Base-by-base conservation (phyloP, 2,329 filamentous ascomycete species). In the Aspergillus phoenicis region DNA sequence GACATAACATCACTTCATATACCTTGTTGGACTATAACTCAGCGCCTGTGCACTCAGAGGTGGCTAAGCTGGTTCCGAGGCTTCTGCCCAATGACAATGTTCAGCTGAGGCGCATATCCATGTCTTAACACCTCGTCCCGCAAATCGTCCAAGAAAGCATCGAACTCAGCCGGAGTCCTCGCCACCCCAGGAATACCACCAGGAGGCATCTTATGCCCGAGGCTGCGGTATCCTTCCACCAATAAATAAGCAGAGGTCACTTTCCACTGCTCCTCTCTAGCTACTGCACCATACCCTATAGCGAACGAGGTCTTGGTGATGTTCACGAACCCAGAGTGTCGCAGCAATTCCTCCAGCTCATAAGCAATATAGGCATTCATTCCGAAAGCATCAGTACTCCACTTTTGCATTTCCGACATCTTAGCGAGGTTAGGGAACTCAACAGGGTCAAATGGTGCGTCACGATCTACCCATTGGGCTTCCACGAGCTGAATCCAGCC, bases 141-240 rank as follows among this genome's bases (percentile, higher is more conserved):
- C 28, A 64, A 55, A 5, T 56, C 56, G 17, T 62, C 57, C 39
- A 64, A 49, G 43, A 57, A 64, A 3, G 51, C 53, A 6, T 33
- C 22, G 43, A 58, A 64, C 47, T 64, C 62, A 8, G 53, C 54
- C 3, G 60, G 60, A 8, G 41, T 64, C 5, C 28, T 36, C 1
- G 62, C 60, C 17, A 64, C 62, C 2, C 62, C 62, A 4, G 62
- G 60, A 8, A 64, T 62, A 1, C 60, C 62, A 3, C 54, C 57
- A 61, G 59, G 59, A n/a, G 60, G 60, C 11, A 64, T 62, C 54
- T 58, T 62, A 15, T 58, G 57, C 8, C 56, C 60, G 60, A 64
- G 33, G 38, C 57, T 60, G 15, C 57, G 60, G 39, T 60, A 64
- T 11, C 38, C 56, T 11, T 62, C 53, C 2, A 55, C 53, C 48